phyloP scores from a whole-genome alignment of 176 grass and related monocot genomes.

The Paspalum notatum region DNA sequence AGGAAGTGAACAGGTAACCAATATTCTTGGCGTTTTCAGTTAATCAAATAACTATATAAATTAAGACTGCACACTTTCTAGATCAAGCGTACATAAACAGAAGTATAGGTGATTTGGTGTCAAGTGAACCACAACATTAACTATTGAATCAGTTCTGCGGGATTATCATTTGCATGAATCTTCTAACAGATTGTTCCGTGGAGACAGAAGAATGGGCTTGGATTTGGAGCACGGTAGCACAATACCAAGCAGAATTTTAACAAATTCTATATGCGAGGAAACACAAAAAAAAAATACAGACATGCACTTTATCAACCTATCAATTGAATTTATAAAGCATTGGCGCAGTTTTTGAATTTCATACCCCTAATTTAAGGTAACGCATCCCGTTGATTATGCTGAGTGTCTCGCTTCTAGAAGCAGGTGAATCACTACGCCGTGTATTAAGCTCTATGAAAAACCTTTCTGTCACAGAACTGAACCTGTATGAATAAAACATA shows the following conservation, averaged over 20 bases:
- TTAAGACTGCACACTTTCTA: not conserved
- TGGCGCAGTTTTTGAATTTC: slow-evolving; percentile 22
- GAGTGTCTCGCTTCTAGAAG: slow-evolving; percentile 87
- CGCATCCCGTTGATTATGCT: slow-evolving; percentile 99
- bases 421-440: slow-evolving; percentile 70
- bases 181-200: slow-evolving; percentile 30
- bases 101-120: not conserved
- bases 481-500: slow-evolving; percentile 64
- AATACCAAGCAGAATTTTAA: slow-evolving; percentile 1
- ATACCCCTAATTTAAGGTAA: slow-evolving; percentile 98
- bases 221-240: slow-evolving; percentile 8
- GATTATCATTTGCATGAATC: not conserved
- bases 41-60: slow-evolving; percentile 17
- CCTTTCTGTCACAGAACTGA: slow-evolving; percentile 93
- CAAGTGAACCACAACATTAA: slow-evolving; percentile 3
- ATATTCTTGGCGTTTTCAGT: not conserved
- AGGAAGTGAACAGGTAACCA: slow-evolving; percentile 1
- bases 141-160: not conserved
- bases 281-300: slow-evolving; percentile 23
- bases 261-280: not conserved
- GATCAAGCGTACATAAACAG: slow-evolving; percentile 16
- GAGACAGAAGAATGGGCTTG: not conserved
- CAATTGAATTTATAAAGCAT: slow-evolving; percentile 38
- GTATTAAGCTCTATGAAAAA: slow-evolving; percentile 98
- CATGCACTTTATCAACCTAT: slow-evolving; percentile 15